Percentiles rank a stretch among this genome's conserved stretches.
These are phyloP conservation scores for Penicillium malachiteum DNA, from an alignment of 495 filamentous ascomycete genomes.

Conservation along the genomic window DNA sequence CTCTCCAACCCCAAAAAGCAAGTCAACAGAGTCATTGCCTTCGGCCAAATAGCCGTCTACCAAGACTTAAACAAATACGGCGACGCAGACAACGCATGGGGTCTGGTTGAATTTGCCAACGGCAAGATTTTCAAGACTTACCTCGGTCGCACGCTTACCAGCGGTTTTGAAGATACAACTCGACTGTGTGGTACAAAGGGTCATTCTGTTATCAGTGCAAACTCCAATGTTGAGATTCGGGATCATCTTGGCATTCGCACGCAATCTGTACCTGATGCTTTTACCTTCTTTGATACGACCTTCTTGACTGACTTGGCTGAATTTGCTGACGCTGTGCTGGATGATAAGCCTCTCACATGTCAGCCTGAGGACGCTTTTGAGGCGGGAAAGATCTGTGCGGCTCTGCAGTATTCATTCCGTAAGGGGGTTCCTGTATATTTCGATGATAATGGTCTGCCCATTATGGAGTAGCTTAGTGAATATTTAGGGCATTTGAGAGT, in stretches of 20 bases:
- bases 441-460: slow-evolving; percentile 14
- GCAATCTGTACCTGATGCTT: slow-evolving; percentile 17
- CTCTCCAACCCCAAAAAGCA: slow-evolving; percentile 17
- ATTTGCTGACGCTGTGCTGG: slow-evolving; percentile 18
- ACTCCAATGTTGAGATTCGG: slow-evolving; percentile 20
- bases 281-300: slow-evolving; percentile 16
- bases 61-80: slow-evolving; percentile 14
- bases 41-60: slow-evolving; percentile 16
- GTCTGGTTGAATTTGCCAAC: slow-evolving; percentile 17
- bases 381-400: slow-evolving; percentile 19
- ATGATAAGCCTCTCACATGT: slow-evolving; percentile 17
- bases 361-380: slow-evolving; percentile 19
- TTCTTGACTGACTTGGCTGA: slow-evolving; percentile 17
- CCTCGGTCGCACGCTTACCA: slow-evolving; percentile 17
- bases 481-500: too few species aligned
- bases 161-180: slow-evolving; percentile 18
- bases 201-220: slow-evolving; percentile 17
- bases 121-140: slow-evolving; percentile 20
- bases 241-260: slow-evolving; percentile 15
- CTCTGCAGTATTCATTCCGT: slow-evolving; percentile 18
- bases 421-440: slow-evolving; percentile 18
- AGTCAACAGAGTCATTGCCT: slow-evolving; percentile 21
- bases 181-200: slow-evolving; percentile 17
- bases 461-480: slow-evolving; percentile 6
- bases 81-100: slow-evolving; percentile 17